Base-by-base conservation (phyloP, 768 basidiomycete species). In the Mrakia blollopis region DNA sequence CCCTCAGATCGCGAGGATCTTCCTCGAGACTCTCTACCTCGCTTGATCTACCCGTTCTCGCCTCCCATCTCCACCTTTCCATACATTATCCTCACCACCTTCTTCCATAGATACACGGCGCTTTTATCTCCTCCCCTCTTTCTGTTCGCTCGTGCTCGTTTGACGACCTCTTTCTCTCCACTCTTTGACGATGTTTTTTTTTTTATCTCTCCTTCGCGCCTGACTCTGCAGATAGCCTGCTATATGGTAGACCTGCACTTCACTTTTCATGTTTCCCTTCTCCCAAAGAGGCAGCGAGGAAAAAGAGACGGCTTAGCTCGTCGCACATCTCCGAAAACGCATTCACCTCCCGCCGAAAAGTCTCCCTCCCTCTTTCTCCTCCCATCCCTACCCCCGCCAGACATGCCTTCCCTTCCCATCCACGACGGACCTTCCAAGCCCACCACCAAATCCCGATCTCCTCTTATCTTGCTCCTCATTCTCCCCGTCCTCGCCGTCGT, bases 1-100 rank as follows among this genome's bases (percentile, higher is more conserved):
- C 30, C 88, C 88, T 9, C 63, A 72, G 62, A 50, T 77, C 62
- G 76, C 76, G 8, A 25, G 76, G 14, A 72, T 73, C 35, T 77
- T 77, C 62, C 57, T 77, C 39, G 76, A 77, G 39, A 77, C 76
- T 16, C 70, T 77, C n/a, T 77, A 72, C 47, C 61, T 77, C 16
- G 76, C 71, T 25, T 77, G 47, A 65, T 37, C 28, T 39, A 47
- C 41, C n/a, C 39, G 1, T 16, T 14, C 18, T 65, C 63, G 21
- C 65, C 39, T 21, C 39, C 30, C 65, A 25, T 68, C 37, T n/a
- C 65, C 23, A 25, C 7, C 57, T 28, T 28, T 5, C 8, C 23
- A 8, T 28, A 9, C 14, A 16, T 52, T 5, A 5, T 28, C 57
- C 28, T 11, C 7, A 3, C 54, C 25, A 13, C n/a, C 57, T 57